Conservation (phyloP, 139 green algal species). For the Gonium pectorale region DNA sequence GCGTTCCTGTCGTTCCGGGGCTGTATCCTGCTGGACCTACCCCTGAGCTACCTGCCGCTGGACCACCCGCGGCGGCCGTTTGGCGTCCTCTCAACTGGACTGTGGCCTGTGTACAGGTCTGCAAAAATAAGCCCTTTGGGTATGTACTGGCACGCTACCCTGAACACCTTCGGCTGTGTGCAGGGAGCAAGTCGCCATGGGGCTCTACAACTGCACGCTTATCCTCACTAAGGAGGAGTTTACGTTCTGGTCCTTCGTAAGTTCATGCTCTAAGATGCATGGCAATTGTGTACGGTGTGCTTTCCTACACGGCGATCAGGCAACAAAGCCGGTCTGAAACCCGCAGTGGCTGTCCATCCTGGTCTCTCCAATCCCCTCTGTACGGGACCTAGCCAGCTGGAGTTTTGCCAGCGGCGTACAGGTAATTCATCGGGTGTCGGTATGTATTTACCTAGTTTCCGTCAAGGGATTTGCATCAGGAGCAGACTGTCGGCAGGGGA, state of each 20-base stretch:
- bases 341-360: conserved; percentile 44
- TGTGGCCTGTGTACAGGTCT: conserved; percentile 43
- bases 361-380: conserved; percentile 5
- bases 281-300: no score
- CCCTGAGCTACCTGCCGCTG: conserved; percentile 34
- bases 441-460: no score
- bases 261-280: background rate
- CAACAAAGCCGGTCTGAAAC: no score
- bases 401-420: background rate
- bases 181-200: conserved; percentile 41
- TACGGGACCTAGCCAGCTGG: conserved; percentile 8
- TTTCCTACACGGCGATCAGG: no score
- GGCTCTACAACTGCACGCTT: conserved; percentile 33
- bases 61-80: conserved; percentile 33
- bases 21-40: conserved; percentile 32
- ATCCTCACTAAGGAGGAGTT: conserved; percentile 31
- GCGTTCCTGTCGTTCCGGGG: conserved; percentile 28
- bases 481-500: no score
- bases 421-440: no score
- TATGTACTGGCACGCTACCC: conserved; percentile 14
- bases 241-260: conserved; percentile 38
- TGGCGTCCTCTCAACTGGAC: conserved; percentile 9
- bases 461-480: no score
- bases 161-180: background rate
- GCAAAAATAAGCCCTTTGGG: background rate